Evolutionary conservation across 2,329 filamentous ascomycete genomes (phyloP), one percentile per base, ranked within the genome.

Genomic region (Onygenales sp.): DNA sequence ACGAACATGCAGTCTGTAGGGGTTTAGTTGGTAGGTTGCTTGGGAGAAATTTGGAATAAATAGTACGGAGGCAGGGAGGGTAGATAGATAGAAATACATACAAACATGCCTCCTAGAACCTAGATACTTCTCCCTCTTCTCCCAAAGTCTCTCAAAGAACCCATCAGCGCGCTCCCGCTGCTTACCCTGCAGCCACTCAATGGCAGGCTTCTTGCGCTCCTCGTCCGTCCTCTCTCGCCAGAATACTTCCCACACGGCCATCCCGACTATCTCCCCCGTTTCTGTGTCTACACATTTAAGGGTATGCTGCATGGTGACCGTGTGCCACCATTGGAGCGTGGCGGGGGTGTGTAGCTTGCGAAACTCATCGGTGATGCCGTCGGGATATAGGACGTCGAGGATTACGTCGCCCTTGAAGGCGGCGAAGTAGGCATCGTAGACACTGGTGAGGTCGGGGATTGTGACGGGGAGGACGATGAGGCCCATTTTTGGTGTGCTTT

Each of bases 181-280:
- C 47, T 70, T 65, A 4, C 75, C 74, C 56, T 73, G 59, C 27
- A 78, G 61, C 74, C 74, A 78, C 8, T 67, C 65, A 11, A 77
- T 69, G 37, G 75, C 74, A 2, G 69, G 68, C 54, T 72, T 72
- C 51, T 66, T 65, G 56, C 74, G 69, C 57, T 77, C 73, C 54
- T 73, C 71, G 5, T 68, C 65, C 7, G 65, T 63, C 27, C 70
- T 61, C 58, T 68, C 61, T 21, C 59, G 56, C 50, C 74, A 54
- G 57, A 73, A 74, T 5, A 74, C 64, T 53, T 78, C 73, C 58
- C 69, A 71, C 14, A 77, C 66, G 2, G 68, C 73, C 70, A 78
- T 77, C 48, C 75, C 76, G 21, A 76, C 65, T 37, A 77, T 69
- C 33, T 71, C 67, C 11, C 70, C 69, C 0, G 68, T 73, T 3